Percentiles rank a stretch among this genome's conserved stretches.
phyloP scores from a whole-genome alignment of 768 basidiomycete genomes.

The Tylopilus cervinicoccineus region DNA sequence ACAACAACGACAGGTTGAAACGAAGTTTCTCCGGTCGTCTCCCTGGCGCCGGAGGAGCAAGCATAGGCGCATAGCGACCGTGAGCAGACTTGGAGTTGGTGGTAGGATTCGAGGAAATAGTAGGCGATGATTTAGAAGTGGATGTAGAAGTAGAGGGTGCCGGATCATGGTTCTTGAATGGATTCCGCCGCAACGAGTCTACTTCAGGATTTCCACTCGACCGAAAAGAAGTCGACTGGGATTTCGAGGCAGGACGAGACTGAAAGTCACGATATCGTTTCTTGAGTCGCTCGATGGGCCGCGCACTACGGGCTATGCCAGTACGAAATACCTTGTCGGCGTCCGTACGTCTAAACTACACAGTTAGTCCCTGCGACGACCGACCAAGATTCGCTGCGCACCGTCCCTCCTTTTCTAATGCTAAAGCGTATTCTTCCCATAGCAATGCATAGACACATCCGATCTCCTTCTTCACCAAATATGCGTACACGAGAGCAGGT shows the following conservation, averaged over 20 bases:
- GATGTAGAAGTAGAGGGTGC: slow-evolving; percentile 32
- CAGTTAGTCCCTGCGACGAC: slow-evolving; percentile 5
- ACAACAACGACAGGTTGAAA: slow-evolving; percentile 66
- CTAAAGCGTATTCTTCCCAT: slow-evolving; percentile 88
- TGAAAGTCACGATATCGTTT: slow-evolving; percentile 78
- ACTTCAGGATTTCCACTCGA: slow-evolving; percentile 25
- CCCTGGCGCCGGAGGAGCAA: slow-evolving; percentile 62
- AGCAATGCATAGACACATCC: slow-evolving; percentile 73
- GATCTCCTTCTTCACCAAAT: slow-evolving; percentile 68
- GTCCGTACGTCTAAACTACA: slow-evolving; percentile 52
- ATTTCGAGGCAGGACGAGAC: slow-evolving; percentile 38
- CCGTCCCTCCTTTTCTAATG: slow-evolving; percentile 75
- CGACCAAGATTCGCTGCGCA: slow-evolving; percentile 36
- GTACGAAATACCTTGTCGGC: slow-evolving; percentile 79
- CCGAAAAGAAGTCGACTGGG: slow-evolving; percentile 22
- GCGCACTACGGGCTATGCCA: slow-evolving; percentile 77
- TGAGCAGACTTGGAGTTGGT: slow-evolving; percentile 33
- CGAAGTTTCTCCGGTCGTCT: slow-evolving; percentile 70
- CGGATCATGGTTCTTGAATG: slow-evolving; percentile 34
- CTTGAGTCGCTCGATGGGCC: slow-evolving; percentile 83
- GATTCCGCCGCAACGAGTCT: slow-evolving; percentile 32
- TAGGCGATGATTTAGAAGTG: slow-evolving; percentile 16
- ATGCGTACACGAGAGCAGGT: slow-evolving; percentile 64
- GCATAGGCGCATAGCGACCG: slow-evolving; percentile 66
- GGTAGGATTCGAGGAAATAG: slow-evolving; percentile 33